Percentiles rank a stretch among this genome's conserved stretches.
phyloP scores from a whole-genome alignment of 192 early-diverging fungal species.

The Backusella mclennaniae region DNA sequence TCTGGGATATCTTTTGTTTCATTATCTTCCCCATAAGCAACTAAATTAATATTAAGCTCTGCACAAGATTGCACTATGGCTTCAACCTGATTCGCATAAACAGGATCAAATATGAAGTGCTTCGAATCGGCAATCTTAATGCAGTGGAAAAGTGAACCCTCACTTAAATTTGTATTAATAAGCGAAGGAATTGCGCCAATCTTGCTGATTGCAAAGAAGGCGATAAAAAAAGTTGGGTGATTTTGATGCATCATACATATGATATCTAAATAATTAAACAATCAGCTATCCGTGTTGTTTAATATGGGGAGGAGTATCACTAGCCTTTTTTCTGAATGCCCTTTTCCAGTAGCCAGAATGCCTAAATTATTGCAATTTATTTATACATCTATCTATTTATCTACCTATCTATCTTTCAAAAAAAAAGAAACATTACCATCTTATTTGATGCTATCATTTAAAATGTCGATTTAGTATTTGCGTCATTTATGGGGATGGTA shows the following conservation, averaged over 20 bases:
- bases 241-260: constrained; percentile 58
- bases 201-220: constrained; percentile 54
- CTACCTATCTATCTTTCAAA: not conserved
- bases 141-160: constrained; percentile 38
- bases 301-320: not conserved
- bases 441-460: constrained; percentile 21
- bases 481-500: not conserved
- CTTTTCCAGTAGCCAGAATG: constrained; percentile 26
- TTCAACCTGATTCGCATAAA: constrained; percentile 24
- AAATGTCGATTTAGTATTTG: not conserved
- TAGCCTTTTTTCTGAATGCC: constrained; percentile 27
- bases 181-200: constrained; percentile 54
- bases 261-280: constrained; percentile 36
- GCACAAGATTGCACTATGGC: constrained; percentile 16
- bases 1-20: constrained; percentile 21
- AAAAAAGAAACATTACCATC: constrained; percentile 15
- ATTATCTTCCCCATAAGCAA: constrained; percentile 31
- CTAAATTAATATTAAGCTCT: constrained; percentile 12
- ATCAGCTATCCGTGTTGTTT: not conserved
- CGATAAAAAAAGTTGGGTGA: constrained; percentile 52
- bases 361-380: constrained; percentile 15
- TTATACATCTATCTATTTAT: not conserved
- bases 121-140: constrained; percentile 41
- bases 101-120: constrained; percentile 46
- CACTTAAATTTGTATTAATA: constrained; percentile 59